Base-by-base conservation (phyloP, 2,329 filamentous ascomycete genomes). In the Penicillium aurantiogriseum region DNA sequence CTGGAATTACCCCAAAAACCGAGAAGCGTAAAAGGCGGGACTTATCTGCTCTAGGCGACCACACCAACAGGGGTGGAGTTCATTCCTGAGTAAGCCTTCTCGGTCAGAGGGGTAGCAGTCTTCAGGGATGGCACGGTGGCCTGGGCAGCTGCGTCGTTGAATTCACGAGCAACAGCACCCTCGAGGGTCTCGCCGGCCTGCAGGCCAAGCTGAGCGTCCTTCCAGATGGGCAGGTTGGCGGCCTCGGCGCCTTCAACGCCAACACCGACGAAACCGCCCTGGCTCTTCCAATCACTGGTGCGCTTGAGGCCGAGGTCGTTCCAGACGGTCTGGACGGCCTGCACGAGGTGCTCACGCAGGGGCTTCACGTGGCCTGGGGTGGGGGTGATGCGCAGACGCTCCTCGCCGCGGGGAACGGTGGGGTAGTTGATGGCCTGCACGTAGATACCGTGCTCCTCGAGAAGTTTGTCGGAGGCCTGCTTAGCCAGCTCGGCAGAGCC, bases 371-470 rank as follows among this genome's bases (percentile, higher is more conserved):
- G 94, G 43, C 94, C 94, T 0, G 94, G 94, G 1, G 94, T 99
- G 0, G 94, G 94, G 2, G 94, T 99, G 75, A 99, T 91, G 65
- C 94, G 89, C 56, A 99, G 88, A 57, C 94, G 88, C 77, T 99
- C 94, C 80, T 99, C 92, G n/a, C 94, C 94, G 7, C 96, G 91
- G 2, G 94, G 94, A 3, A 99, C 94, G 51, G 94, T 99, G 2
- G 94, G 94, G 78, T 97, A 97, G 80, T 99, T 99, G 83, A 99
- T 97, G 54, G 91, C 92, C 79, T 99, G 94, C 27, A 99, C 94
- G 73, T 99, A 99, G 72, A 99, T 97, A 60, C 87, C 85, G 80
- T 96, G 90, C 65, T 96, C 89, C 65, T 89, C 87, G 15, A 99
- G 84, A 23, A 99, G 86, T 80, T 96, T 86, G 73, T 99, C 94